A percentile compares a stretch with the other conserved stretches of the same genome.
Evolutionary conservation across 306 rosid species (phyloP).

Genomic region (Cucumis sativus): Cucumber_9930_V3 NC_026656.2:8948501-8949000

Average conservation of each 20-base stretch:
- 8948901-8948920: slow-evolving; percentile 16
- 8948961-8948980: slow-evolving; percentile 6
- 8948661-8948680: slow-evolving; percentile 14
- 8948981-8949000: slow-evolving; percentile 1
- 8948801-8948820: slow-evolving; percentile 10
- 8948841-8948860: slow-evolving; percentile 12
- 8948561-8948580: slow-evolving; percentile 9
- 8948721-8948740: slow-evolving; percentile 17
- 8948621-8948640: slow-evolving; percentile 20
- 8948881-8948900: slow-evolving; percentile 11
- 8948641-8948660: slow-evolving; percentile 10
- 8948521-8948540: slow-evolving; percentile 14
- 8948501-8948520: slow-evolving; percentile 16
- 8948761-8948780: slow-evolving; percentile 10
- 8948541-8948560: slow-evolving; percentile 9
- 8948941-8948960: slow-evolving; percentile 4
- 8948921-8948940: slow-evolving; percentile 16
- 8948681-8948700: slow-evolving; percentile 14
- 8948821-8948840: slow-evolving; percentile 19
- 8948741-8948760: slow-evolving; percentile 17
- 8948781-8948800: slow-evolving; percentile 8
- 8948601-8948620: slow-evolving; percentile 20
- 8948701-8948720: slow-evolving; percentile 19
- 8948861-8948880: slow-evolving; percentile 1
- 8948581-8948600: slow-evolving; percentile 16